Percentiles rank a stretch among this genome's conserved stretches.
Evolutionary conservation across 164 flowering plant genomes (phyloP).

Genomic region (Liriodendron chinense): DNA sequence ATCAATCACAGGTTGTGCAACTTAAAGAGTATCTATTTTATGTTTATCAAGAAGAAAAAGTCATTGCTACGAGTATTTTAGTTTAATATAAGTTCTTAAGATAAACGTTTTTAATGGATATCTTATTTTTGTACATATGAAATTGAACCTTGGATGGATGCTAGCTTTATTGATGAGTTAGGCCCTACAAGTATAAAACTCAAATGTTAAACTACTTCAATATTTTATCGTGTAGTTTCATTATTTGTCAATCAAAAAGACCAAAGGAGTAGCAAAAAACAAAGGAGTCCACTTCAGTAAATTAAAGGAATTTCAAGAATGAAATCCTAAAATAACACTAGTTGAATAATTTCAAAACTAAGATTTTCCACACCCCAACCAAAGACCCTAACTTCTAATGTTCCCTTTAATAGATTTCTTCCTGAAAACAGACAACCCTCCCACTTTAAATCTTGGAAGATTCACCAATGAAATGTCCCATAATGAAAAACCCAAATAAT

Average conservation of each 20-base stretch:
- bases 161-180: neutral
- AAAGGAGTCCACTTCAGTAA: neutral
- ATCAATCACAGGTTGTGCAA: neutral
- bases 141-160: neutral
- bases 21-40: too few species aligned
- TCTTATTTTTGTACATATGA: too few species aligned
- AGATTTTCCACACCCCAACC: neutral
- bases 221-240: too few species aligned
- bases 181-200: too few species aligned
- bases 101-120: neutral
- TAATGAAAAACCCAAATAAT: neutral
- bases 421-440: neutral
- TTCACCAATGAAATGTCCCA: neutral
- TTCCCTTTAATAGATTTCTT: neutral
- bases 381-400: neutral
- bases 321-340: too few species aligned
- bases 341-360: neutral
- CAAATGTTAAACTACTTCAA: too few species aligned
- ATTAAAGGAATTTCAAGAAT: neutral
- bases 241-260: too few species aligned
- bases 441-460: neutral
- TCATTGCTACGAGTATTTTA: neutral
- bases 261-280: too few species aligned
- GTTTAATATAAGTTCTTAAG: neutral
- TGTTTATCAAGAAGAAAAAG: too few species aligned